Conservation (phyloP, 305 asterid species). For the Fraxinus albicans region DNA sequence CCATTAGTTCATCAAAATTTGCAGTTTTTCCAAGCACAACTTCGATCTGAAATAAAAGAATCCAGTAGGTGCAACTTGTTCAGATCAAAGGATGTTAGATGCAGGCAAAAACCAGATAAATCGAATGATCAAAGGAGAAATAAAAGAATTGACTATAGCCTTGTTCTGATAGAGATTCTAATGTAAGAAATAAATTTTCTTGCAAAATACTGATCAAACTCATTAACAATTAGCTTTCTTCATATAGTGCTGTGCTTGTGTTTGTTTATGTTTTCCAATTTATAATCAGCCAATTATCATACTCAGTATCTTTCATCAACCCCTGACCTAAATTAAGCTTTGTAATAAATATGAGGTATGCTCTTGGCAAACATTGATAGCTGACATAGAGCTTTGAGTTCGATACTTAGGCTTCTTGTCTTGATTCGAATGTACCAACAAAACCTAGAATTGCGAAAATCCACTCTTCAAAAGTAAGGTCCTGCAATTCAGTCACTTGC, state of each 20-base stretch:
- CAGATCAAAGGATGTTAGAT: background rate
- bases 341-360: background rate
- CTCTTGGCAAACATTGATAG: background rate
- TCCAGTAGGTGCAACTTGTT: background rate
- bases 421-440: background rate
- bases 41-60: conserved; percentile 48
- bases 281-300: background rate
- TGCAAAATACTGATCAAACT: background rate
- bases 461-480: background rate
- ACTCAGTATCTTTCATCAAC: background rate
- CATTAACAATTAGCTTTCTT: background rate
- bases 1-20: conserved; percentile 66
- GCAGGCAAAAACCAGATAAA: background rate
- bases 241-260: background rate
- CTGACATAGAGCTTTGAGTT: background rate
- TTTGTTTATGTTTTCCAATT: background rate
- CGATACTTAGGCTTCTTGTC: background rate
- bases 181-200: background rate
- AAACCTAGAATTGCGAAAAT: too few species aligned
- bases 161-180: background rate
- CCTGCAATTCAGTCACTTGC: background rate
- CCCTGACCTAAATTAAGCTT: background rate
- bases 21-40: conserved; percentile 57
- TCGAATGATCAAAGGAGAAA: background rate
- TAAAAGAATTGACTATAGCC: background rate